Evolutionary conservation across 768 basidiomycete genomes (phyloP), one percentile per base, ranked within the genome.

Genomic region (Suillus tomentosus): DNA sequence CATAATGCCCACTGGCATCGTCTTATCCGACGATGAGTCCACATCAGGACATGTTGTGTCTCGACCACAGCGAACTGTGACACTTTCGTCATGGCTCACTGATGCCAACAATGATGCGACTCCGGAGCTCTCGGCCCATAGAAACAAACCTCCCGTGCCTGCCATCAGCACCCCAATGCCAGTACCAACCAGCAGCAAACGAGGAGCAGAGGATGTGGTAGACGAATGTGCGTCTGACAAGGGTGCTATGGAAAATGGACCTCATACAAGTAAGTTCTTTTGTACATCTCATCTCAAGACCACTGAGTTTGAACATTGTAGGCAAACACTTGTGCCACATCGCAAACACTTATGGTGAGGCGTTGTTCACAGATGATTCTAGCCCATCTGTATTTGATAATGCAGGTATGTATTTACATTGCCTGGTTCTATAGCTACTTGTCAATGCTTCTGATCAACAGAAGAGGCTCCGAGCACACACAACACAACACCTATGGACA

Each of bases 401-500:
- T 22, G 5, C 47, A 48, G 47, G 47, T 48, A 48, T 22, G 47
- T 48, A 22, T 22, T 22, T 22, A 22, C 11, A 22, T 22, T 48
- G 1, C 13, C 47, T 5, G 10, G 47, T 48, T 22, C n/a, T 47
- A 47, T 22, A 48, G 9, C 43, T 47, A 47, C 45, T 47, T 47
- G 45, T 47, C 45, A 47, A n/a, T 47, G 45, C 45, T 47, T 47
- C 45, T 47, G 4, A n/a, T 47, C 22, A 48, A 22, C 47, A 48
- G 22, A 24, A 6, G 47, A 48, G 5, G 22, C 47, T 48, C 47
- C 6, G 5, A 48, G 22, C 13, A 48, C 13, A 1, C 4, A 5
- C 22, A 24, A 48, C 14, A 5, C 13, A 22, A 47, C 47, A 22
- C 13, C 63, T 22, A 54, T 63, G 22, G 64, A 63, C 34, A 37